Conservation (phyloP, 2,329 filamentous ascomycete species). For the Microdochium bolleyi region DNA sequence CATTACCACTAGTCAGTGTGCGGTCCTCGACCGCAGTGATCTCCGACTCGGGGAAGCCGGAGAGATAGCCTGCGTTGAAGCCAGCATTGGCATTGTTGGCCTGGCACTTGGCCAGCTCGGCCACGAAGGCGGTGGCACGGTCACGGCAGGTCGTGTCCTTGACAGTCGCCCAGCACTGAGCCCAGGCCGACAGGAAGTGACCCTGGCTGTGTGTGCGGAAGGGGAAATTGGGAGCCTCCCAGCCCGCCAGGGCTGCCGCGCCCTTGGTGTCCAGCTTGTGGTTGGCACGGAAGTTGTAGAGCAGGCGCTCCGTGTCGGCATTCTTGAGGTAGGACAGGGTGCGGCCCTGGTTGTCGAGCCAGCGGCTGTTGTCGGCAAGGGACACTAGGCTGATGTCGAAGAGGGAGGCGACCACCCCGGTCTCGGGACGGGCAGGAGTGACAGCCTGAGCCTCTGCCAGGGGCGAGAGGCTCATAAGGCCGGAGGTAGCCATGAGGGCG, state of each 20-base stretch:
- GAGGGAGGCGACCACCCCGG: constrained; percentile 22
- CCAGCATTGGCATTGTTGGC: constrained; percentile 36
- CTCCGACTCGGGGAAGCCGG: constrained; percentile 44
- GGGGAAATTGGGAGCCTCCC: constrained; percentile 45
- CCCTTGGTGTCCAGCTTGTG: constrained; percentile 37
- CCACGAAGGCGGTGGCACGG: constrained; percentile 35
- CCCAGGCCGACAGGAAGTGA: constrained; percentile 41
- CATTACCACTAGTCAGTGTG: constrained; percentile 37
- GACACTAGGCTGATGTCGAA: constrained; percentile 31
- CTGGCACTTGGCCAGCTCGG: constrained; percentile 41
- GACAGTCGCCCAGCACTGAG: constrained; percentile 36
- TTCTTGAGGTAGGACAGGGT: constrained; percentile 36
- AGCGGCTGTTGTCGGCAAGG: constrained; percentile 26
- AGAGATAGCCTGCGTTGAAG: constrained; percentile 37
- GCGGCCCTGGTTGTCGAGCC: constrained; percentile 34
- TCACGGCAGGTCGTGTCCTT: constrained; percentile 32
- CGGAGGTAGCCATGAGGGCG: neutral
- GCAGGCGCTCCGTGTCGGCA: constrained; percentile 34
- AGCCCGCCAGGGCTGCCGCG: constrained; percentile 37
- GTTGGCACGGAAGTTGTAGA: constrained; percentile 39
- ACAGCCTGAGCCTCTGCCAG: constrained; percentile 11
- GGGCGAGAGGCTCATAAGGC: neutral
- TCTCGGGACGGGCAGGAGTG: constrained; percentile 16
- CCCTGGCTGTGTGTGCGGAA: constrained; percentile 44
- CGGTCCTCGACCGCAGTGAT: constrained; percentile 33